Conservation (phyloP, 2,329 filamentous ascomycete species). For the Zymoseptoria tritici region DNA sequence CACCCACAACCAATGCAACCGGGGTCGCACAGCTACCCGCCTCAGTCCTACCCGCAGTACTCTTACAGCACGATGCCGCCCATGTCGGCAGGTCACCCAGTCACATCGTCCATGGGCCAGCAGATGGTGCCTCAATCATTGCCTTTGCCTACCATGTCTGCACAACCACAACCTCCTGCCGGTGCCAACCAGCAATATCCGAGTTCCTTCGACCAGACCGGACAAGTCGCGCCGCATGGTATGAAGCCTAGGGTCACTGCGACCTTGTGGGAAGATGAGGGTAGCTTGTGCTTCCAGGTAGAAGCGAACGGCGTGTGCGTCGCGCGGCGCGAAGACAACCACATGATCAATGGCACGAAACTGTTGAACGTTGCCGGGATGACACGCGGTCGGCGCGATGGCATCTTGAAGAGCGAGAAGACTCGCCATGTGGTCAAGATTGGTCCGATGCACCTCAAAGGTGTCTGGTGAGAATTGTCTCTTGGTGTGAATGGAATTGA, state of each 20-base stretch:
- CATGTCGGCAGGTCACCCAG: slow-evolving; percentile 61
- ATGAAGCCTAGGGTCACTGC: slow-evolving; percentile 96
- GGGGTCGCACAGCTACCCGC: slow-evolving; percentile 37
- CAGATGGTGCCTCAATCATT: slow-evolving; percentile 62
- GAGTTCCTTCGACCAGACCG: slow-evolving; percentile 69
- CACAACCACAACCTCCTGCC: slow-evolving; percentile 15
- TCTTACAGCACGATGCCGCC: slow-evolving; percentile 70
- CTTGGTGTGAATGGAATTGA: neutral
- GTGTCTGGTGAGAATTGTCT: slow-evolving; percentile 66
- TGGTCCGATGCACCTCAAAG: slow-evolving; percentile 97
- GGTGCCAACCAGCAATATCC: slow-evolving; percentile 17
- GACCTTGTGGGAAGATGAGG: slow-evolving; percentile 96
- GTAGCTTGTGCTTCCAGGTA: slow-evolving; percentile 94
- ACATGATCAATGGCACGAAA: slow-evolving; percentile 99
- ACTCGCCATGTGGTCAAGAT: slow-evolving; percentile 96
- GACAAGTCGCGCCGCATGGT: slow-evolving; percentile 82
- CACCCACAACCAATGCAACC: slow-evolving; percentile 51
- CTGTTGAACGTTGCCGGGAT: slow-evolving; percentile 94
- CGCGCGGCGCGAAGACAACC: slow-evolving; percentile 89
- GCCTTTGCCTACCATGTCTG: slow-evolving; percentile 42
- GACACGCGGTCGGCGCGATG: slow-evolving; percentile 90
- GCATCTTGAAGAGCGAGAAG: slow-evolving; percentile 97
- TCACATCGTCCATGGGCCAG: slow-evolving; percentile 61
- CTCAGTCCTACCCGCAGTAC: slow-evolving; percentile 67
- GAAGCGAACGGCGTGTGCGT: slow-evolving; percentile 95